Percentiles rank a stretch among this genome's conserved stretches.
These are phyloP conservation scores for Dalbergia cochinchinensis DNA, from an alignment of 306 rosid species.

Conservation along the genomic window DNA sequence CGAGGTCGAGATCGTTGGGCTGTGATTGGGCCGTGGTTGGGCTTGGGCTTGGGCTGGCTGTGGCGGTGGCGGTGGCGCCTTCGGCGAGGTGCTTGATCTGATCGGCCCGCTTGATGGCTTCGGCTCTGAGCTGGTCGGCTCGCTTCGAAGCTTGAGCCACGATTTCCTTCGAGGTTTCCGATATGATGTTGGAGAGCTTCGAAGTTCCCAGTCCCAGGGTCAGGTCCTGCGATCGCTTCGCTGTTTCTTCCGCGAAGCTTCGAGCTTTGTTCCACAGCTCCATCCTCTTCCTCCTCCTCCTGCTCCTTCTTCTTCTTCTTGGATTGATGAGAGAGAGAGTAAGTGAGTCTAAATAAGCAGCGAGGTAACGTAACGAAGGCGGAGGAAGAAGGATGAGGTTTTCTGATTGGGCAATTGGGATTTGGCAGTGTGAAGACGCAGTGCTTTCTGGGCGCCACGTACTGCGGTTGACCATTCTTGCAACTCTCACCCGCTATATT, in stretches of 20 bases:
- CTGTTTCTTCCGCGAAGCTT: slow-evolving; percentile 71
- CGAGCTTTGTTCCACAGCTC: slow-evolving; percentile 80
- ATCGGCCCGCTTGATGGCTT: slow-evolving; percentile 3
- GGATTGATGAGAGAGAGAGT: not conserved
- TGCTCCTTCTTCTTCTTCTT: slow-evolving; percentile 21
- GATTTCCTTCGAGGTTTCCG: slow-evolving; percentile 63
- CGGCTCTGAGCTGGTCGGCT: not conserved
- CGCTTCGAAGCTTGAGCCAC: slow-evolving; percentile 73
- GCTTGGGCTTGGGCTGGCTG: not conserved
- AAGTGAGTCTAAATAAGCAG: not conserved
- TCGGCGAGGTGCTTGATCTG: slow-evolving; percentile 43
- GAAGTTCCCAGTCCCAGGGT: slow-evolving; percentile 53
- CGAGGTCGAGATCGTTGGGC: slow-evolving; percentile 32
- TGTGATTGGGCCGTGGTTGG: not conserved
- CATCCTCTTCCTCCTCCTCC: slow-evolving; percentile 51
- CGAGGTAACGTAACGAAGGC: not conserved
- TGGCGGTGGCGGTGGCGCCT: not conserved
- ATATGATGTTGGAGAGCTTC: slow-evolving; percentile 50
- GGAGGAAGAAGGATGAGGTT: not conserved
- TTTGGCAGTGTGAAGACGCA: not conserved
- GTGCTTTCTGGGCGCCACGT: slow-evolving; percentile 29
- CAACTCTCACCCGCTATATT: too few relatives aligned
- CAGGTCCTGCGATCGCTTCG: slow-evolving; percentile 62
- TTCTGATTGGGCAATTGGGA: not conserved
- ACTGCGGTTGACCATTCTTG: not conserved